Evolutionary conservation across 1,284 basidiomycete genomes (phyloP).

Genomic region (Porogramme epimiltina): DNA sequence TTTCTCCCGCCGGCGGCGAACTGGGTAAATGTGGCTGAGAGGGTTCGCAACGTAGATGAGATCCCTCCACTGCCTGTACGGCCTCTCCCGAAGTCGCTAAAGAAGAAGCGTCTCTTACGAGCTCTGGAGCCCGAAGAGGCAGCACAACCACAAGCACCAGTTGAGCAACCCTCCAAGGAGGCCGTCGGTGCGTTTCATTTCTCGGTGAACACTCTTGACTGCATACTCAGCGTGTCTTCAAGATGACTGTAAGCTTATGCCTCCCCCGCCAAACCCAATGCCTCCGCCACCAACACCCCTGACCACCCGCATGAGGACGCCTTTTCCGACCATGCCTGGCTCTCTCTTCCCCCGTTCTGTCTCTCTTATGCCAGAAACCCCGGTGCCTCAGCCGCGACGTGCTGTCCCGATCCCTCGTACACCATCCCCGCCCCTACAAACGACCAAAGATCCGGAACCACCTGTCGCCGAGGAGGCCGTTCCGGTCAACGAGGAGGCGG

Average conservation of each 20-base stretch:
- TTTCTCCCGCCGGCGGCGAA: not conserved
- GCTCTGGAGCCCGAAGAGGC: not conserved
- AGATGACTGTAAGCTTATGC: conserved; percentile 16
- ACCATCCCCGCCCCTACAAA: conserved; percentile 13
- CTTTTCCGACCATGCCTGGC: conserved; percentile 73
- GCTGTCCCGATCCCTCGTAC: conserved; percentile 13
- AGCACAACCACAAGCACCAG: conserved; percentile 3
- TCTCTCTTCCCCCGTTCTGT: conserved; percentile 71
- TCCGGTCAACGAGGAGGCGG: not conserved
- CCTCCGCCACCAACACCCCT: conserved; percentile 19
- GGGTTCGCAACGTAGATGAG: conserved; percentile 4
- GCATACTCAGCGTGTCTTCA: not conserved
- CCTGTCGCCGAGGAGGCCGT: not conserved
- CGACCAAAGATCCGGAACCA: not conserved
- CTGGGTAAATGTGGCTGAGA: not conserved
- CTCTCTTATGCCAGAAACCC: conserved; percentile 53
- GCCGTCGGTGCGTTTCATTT: not conserved
- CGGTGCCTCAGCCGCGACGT: conserved; percentile 4
- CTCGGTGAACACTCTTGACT: not conserved
- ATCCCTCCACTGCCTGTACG: not conserved
- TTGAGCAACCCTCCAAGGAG: conserved; percentile 3
- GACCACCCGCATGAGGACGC: conserved; percentile 22
- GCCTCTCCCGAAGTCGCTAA: conserved; percentile 6
- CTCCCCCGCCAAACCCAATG: conserved; percentile 9
- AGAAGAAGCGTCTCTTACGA: conserved; percentile 11